phyloP scores from a whole-genome alignment of 768 basidiomycete genomes.

The Collybiopsis luxurians region DNA sequence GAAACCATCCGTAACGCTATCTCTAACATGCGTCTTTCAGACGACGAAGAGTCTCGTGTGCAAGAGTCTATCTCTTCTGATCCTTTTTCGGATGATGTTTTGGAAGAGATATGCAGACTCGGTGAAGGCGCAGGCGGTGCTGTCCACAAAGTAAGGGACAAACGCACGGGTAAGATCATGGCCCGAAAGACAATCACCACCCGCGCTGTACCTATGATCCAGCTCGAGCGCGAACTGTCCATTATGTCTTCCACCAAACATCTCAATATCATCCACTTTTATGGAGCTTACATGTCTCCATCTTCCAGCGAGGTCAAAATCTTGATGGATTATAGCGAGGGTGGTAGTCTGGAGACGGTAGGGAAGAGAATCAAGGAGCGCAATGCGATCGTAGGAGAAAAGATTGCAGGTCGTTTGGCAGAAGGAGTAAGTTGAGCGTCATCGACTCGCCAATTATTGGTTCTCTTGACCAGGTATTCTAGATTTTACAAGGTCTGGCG shows the following conservation, averaged over 20 bases:
- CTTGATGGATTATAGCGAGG: constrained; percentile 88
- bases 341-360: constrained; percentile 86
- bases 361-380: constrained; percentile 80
- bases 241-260: constrained; percentile 86
- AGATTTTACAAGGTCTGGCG: constrained; percentile 89
- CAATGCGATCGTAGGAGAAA: constrained; percentile 79
- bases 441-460: constrained; percentile 4
- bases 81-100: constrained; percentile 64
- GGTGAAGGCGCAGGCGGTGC: constrained; percentile 97
- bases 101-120: constrained; percentile 75
- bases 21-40: constrained; percentile 32
- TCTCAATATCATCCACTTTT: constrained; percentile 86
- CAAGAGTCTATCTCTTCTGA: constrained; percentile 20
- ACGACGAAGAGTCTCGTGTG: constrained; percentile 26
- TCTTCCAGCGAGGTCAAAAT: constrained; percentile 93
- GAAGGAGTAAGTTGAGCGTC: constrained; percentile 68
- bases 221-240: constrained; percentile 87
- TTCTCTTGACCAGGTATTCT: constrained; percentile 11
- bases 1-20: not conserved
- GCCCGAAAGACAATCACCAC: constrained; percentile 95
- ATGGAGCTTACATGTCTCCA: constrained; percentile 88
- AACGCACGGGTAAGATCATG: constrained; percentile 74
- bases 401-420: constrained; percentile 86
- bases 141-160: constrained; percentile 90
- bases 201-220: constrained; percentile 85